Evolutionary conservation across 371 early-diverging fungal species (phyloP), one percentile per base, ranked within the genome.

Genomic region (Fennellomyces sp.): DNA sequence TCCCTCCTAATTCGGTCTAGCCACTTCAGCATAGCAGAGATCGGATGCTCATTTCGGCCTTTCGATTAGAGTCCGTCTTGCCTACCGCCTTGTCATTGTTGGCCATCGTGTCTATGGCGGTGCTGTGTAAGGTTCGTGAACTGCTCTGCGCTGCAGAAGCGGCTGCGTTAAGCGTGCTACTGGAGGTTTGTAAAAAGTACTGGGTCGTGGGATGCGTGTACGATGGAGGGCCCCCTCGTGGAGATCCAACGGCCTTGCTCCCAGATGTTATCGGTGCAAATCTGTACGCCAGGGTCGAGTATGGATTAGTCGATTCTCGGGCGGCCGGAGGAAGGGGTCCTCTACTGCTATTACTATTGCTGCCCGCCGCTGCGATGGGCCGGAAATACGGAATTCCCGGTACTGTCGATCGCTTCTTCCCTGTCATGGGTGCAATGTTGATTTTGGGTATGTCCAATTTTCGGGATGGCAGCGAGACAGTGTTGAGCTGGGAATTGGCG

Each of bases 181-280:
- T 66, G 2, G 68, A 67, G 3, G 72, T 72, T 27, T 72, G 66
- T 30, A 65, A 38, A 52, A 61, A 68, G 47, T 72, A 72, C 23
- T 67, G 68, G 3, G 58, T 59, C 11, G 72, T 60, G 8, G 72
- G 72, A 53, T 68, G 68, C 0, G 67, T 64, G 21, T 60, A 70
- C 19, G 61, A 70, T 55, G 59, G 47, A 50, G 56, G 59, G 6
- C 52, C 52, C n/a, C 51, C 36, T 26, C 54, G 58, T 17, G 65
- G 58, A 10, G 52, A 38, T 10, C 51, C 66, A 51, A 51, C n/a
- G 36, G 26, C 21, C 12, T 23, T 23, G 12, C 36, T 31, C 2
- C 58, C 45, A 8, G 42, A 33, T 29, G 64, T 39, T 2, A 61
- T 51, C 17, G 72, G 61, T 41, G 63, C 64, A 50, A 63, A 64